These are phyloP conservation scores for Lepidium africanum DNA, from an alignment of 345 rosid genomes.

Conservation along the genomic window DNA sequence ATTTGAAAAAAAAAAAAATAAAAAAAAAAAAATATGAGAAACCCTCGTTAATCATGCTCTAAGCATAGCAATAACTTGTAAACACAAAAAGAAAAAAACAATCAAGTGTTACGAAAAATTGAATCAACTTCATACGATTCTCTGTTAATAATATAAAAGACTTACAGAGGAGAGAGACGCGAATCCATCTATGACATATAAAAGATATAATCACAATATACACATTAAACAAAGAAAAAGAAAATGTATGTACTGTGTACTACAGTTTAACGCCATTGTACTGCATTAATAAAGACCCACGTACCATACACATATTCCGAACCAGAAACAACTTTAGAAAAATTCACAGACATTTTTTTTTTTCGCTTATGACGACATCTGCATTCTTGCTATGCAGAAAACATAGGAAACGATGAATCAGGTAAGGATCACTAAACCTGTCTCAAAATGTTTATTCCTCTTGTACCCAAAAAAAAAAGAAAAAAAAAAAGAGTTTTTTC, in stretches of 20 bases:
- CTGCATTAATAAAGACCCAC: conserved; percentile 7
- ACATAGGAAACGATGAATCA: neutral
- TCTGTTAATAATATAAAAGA: neutral
- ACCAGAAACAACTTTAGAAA: neutral
- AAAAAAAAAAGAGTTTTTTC: neutral
- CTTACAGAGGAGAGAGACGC: neutral
- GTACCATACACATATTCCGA: neutral
- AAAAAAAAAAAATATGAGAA: too few species aligned
- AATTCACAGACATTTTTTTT: neutral
- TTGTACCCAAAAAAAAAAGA: too few species aligned
- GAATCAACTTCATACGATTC: neutral
- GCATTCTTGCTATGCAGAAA: neutral
- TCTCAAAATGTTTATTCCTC: too few species aligned
- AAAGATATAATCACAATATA: neutral
- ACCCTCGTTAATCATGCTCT: too few species aligned
- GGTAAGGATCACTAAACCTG: neutral
- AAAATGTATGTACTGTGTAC: conserved; percentile 22
- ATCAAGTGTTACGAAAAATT: too few species aligned
- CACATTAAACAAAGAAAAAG: neutral
- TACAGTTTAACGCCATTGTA: conserved; percentile 24
- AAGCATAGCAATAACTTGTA: too few species aligned
- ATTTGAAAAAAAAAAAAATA: too few species aligned
- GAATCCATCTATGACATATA: neutral
- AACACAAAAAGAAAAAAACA: too few species aligned
- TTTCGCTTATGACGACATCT: neutral